phyloP scores from a whole-genome alignment of 805 yeast species.

The Sugiyamaella americana region DNA sequence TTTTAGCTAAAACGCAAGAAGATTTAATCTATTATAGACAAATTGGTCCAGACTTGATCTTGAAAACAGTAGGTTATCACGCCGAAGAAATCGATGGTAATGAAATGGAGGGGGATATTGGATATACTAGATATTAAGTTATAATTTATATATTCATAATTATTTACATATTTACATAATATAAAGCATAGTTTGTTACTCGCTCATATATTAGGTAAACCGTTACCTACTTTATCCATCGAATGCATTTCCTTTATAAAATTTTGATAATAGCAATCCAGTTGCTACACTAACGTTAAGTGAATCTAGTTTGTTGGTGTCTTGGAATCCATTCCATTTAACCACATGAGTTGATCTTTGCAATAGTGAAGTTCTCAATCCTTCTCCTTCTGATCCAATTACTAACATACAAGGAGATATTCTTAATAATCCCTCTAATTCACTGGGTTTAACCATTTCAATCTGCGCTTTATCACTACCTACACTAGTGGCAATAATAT shows the following conservation, averaged over 20 bases:
- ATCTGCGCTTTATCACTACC: slow-evolving; percentile 23
- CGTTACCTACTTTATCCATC: no score
- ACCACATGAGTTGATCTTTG: slow-evolving; percentile 32
- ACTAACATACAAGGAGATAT: slow-evolving; percentile 61
- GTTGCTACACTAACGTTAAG: slow-evolving; percentile 88
- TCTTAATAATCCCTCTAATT: slow-evolving; percentile 40
- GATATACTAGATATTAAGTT: slow-evolving; percentile 13
- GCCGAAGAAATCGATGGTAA: slow-evolving; percentile 19
- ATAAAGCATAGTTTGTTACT: slow-evolving; percentile 2
- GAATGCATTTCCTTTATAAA: slow-evolving; percentile 14
- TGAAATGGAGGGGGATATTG: slow-evolving; percentile 18
- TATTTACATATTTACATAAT: slow-evolving; percentile 1
- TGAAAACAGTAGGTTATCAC: slow-evolving; percentile 62
- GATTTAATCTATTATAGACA: slow-evolving; percentile 44
- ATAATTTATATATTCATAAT: background rate
- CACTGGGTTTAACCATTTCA: slow-evolving; percentile 37
- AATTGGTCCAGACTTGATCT: slow-evolving; percentile 39
- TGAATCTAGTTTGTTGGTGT: slow-evolving; percentile 51
- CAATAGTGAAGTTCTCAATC: slow-evolving; percentile 63
- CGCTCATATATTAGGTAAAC: no score
- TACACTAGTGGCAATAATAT: slow-evolving; percentile 48
- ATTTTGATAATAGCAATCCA: slow-evolving; percentile 49
- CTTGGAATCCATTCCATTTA: slow-evolving; percentile 16
- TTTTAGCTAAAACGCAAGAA: slow-evolving; percentile 63
- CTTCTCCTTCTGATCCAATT: slow-evolving; percentile 81